Conservation (phyloP, 23 red algal species). For the Chondrus crispus region DNA sequence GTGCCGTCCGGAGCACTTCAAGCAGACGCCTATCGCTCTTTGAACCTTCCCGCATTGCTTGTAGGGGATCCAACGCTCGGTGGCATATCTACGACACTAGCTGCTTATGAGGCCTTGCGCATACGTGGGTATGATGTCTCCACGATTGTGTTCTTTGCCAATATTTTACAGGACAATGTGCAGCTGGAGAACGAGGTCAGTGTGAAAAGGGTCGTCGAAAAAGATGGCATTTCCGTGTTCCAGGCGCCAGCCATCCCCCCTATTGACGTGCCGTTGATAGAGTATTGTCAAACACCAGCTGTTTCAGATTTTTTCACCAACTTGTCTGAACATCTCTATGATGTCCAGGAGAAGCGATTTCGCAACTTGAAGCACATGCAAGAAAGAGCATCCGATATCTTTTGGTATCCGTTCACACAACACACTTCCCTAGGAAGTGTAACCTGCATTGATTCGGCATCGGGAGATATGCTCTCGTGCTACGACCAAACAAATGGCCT, state of each 20-base stretch:
- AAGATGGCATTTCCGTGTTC: constrained; percentile 47
- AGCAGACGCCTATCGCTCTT: constrained; percentile 79
- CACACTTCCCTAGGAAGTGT: constrained; percentile 48
- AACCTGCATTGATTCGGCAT: constrained; percentile 81
- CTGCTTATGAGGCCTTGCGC: constrained; percentile 77
- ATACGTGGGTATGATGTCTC: constrained; percentile 77
- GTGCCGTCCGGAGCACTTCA: constrained; percentile 73
- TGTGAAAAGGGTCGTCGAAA: constrained; percentile 1
- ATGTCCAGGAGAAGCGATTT: constrained; percentile 5
- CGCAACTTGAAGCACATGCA: constrained; percentile 37
- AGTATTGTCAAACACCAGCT: constrained; percentile 30
- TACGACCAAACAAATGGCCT: constrained; percentile 16
- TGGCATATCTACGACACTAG: constrained; percentile 85
- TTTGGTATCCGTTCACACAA: constrained; percentile 99
- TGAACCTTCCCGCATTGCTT: constrained; percentile 81
- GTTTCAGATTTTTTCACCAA: constrained; percentile 29
- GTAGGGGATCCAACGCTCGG: constrained; percentile 84
- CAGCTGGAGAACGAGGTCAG: constrained; percentile 44
- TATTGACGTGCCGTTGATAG: constrained; percentile 8
- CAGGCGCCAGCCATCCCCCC: constrained; percentile 49
- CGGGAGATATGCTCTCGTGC: constrained; percentile 61
- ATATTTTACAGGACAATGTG: background rate
- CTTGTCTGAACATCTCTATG: constrained; percentile 13
- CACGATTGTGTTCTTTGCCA: constrained; percentile 49
- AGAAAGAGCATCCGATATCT: constrained; percentile 31